These are phyloP conservation scores for Bertia moriformis DNA, from an alignment of 2,329 filamentous ascomycete genomes.

Conservation along the genomic window DNA sequence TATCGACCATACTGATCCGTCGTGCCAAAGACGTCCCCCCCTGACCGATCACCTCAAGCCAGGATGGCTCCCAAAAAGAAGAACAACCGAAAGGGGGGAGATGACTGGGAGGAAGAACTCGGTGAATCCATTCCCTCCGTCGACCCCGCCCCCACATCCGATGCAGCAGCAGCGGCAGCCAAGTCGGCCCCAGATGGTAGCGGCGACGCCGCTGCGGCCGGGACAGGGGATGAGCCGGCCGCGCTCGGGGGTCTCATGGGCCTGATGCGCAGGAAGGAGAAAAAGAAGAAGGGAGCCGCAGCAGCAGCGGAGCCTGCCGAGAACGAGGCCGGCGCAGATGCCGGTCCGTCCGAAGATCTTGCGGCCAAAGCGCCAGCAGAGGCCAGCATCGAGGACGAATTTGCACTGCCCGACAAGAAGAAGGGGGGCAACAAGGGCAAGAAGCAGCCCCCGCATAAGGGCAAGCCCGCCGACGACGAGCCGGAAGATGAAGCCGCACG, in stretches of 20 bases:
- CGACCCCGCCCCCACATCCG: no score
- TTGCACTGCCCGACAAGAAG: slow-evolving; percentile 65
- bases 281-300: slow-evolving; percentile 84
- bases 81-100: slow-evolving; percentile 68
- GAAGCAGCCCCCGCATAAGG: slow-evolving; percentile 28
- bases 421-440: slow-evolving; percentile 40
- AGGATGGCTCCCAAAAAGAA: slow-evolving; percentile 74
- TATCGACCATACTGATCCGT: no score
- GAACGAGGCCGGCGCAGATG: slow-evolving; percentile 40
- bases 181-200: slow-evolving; percentile 29
- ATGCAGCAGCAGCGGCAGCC: no score
- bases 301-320: slow-evolving; percentile 58
- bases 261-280: slow-evolving; percentile 67
- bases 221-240: slow-evolving; percentile 31
- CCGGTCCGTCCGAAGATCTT: slow-evolving; percentile 20
- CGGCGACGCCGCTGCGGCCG: slow-evolving; percentile 30
- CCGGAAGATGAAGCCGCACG: slow-evolving; percentile 40
- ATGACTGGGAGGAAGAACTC: slow-evolving; percentile 90
- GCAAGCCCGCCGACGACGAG: slow-evolving; percentile 29
- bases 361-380: slow-evolving; percentile 62
- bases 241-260: slow-evolving; percentile 61
- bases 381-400: slow-evolving; percentile 72
- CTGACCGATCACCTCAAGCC: not conserved
- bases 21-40: no score
- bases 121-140: slow-evolving; percentile 65